Evolutionary conservation across 108 stramenopile genomes (phyloP), one percentile per base, ranked within the genome.

Genomic region (Pseudonitzschia delicatissima): DNA sequence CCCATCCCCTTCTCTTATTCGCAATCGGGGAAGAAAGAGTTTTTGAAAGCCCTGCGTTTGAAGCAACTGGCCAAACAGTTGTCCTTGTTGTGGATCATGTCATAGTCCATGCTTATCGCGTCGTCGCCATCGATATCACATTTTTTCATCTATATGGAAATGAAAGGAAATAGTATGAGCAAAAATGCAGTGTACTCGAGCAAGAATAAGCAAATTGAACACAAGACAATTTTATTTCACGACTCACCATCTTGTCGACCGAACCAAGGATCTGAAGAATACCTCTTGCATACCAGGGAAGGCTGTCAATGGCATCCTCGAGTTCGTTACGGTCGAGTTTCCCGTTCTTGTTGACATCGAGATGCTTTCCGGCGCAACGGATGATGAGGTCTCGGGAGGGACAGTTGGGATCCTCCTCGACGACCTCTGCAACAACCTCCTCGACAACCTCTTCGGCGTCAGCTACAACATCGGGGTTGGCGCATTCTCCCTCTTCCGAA

Each of bases 1-100:
- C n/a, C n/a, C n/a, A n/a, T n/a, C n/a, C n/a, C n/a, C n/a, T n/a
- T 55, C 25, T 1, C n/a, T 34, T 68, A 73, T 47, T 76, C 78
- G 55, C 93, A 94, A 5, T 87, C 90, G 3, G 93, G 87, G 55
- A 94, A 94, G 64, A 94, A 90, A 13, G 90, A 74, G 5, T 44
- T 62, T 70, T 90, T 89, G 69, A 91, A 91, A 1, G 88, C 93
- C 28, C 76, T 76, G 53, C 93, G 72, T 71, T 94, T 94, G 82
- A 91, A 94, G 61, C 93, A 91, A 25, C 84, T 76, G 6, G 87
- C 88, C 55, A 94, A 68, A 62, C 93, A 94, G 17, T 86, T 82
- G 21, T 90, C 88, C 47, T 72, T 71, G 44, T 88, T 90, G 45
- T 84, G 70, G 36, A 82, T 74, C 93, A 94, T 94, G 57, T 94